Conservation (phyloP, 2,329 filamentous ascomycete genomes). For the Trichoderma breve region DNA sequence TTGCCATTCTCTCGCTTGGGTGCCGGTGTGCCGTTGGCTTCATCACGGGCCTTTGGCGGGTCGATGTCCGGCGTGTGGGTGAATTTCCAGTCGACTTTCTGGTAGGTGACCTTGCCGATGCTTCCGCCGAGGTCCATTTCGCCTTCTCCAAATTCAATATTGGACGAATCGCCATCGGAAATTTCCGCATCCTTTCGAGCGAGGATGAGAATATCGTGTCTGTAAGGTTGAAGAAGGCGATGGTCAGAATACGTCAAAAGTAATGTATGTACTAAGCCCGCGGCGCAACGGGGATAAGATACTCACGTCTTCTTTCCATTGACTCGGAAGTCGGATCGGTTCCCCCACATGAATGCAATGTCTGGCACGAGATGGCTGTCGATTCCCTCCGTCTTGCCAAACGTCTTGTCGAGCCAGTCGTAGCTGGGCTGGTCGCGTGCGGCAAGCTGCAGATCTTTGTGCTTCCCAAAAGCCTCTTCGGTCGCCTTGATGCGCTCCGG, state of each 20-base stretch:
- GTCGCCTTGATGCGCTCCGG: constrained; percentile 12
- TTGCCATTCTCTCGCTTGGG: constrained; percentile 13
- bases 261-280: no score
- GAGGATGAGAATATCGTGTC: constrained; percentile 13
- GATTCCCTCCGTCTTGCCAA: constrained; percentile 1
- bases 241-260: not conserved
- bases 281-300: not conserved
- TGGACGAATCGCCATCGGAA: constrained; percentile 9
- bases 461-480: constrained; percentile 13
- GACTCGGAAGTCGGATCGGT: constrained; percentile 13
- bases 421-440: constrained; percentile 12
- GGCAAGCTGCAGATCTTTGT: constrained; percentile 11
- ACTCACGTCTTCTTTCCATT: constrained; percentile 8
- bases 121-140: constrained; percentile 7
- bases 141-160: constrained; percentile 6
- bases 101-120: constrained; percentile 9
- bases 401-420: constrained; percentile 8
- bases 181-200: constrained; percentile 8
- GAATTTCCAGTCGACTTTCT: constrained; percentile 16
- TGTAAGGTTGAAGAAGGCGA: not conserved
- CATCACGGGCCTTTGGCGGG: constrained; percentile 6
- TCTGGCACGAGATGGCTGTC: constrained; percentile 8
- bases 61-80: constrained; percentile 14
- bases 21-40: not conserved
- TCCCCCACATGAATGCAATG: constrained; percentile 17